Conservation (phyloP, 306 rosid genomes). For the Glycine soja region DNA sequence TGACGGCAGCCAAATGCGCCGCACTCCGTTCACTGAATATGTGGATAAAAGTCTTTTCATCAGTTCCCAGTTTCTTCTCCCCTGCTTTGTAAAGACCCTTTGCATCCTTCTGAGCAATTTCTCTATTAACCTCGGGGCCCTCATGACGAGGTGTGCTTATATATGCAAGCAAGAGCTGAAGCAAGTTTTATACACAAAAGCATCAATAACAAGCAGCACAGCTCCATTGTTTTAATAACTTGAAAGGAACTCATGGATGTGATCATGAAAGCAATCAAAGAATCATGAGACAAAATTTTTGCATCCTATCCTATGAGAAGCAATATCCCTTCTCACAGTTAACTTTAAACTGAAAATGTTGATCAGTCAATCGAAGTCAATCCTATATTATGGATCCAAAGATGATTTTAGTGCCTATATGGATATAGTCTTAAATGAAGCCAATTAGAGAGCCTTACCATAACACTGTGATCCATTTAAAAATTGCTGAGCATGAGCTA, state of each 20-base stretch:
- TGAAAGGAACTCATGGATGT: slow-evolving; percentile 20
- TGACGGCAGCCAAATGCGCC: slow-evolving; percentile 70
- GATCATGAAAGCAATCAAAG: slow-evolving; percentile 1
- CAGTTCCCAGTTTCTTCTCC: slow-evolving; percentile 63
- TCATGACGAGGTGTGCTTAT: slow-evolving; percentile 67
- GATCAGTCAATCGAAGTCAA: neutral
- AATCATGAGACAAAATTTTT: neutral
- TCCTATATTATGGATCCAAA: neutral
- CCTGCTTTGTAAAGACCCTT: slow-evolving; percentile 59
- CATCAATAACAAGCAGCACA: slow-evolving; percentile 4
- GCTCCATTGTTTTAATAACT: slow-evolving; percentile 10
- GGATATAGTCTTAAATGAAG: neutral
- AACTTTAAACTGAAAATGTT: neutral
- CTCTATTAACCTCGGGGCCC: slow-evolving; percentile 68
- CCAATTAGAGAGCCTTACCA: neutral
- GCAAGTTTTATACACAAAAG: neutral
- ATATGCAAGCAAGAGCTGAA: slow-evolving; percentile 75
- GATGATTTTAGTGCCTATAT: neutral
- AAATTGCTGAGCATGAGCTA: neutral
- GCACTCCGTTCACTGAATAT: slow-evolving; percentile 72
- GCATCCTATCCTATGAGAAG: slow-evolving; percentile 10
- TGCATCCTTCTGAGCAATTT: slow-evolving; percentile 54
- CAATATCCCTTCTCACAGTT: slow-evolving; percentile 6
- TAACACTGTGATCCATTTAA: slow-evolving; percentile 6
- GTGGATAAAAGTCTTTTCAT: slow-evolving; percentile 62